Evolutionary conservation across 1,284 basidiomycete genomes (phyloP).

Genomic region (Schizophyllum commune): DNA sequence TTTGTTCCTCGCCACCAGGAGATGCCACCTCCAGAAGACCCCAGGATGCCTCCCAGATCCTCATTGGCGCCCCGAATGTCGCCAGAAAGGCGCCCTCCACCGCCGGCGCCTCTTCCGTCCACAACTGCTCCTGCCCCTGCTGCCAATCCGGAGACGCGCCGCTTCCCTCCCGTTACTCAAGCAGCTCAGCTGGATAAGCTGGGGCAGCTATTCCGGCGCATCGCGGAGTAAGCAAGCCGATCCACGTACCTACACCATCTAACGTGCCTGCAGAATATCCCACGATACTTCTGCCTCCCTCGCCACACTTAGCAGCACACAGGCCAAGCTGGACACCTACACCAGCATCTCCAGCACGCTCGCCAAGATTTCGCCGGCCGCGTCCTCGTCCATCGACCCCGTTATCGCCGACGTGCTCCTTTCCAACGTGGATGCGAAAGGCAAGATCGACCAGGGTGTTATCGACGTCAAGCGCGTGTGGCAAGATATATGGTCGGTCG

Average conservation of each 20-base stretch:
- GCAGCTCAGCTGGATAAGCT: conserved; percentile 9
- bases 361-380: conserved; percentile 32
- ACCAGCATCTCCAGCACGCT: conserved; percentile 39
- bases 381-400: conserved; percentile 32
- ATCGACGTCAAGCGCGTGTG: conserved; percentile 23
- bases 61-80: background rate
- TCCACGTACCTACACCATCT: conserved; percentile 2
- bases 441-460: conserved; percentile 27
- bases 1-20: background rate
- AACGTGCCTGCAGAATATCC: conserved; percentile 27
- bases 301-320: conserved; percentile 32
- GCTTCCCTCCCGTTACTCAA: background rate
- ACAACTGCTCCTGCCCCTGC: background rate
- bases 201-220: conserved; percentile 22
- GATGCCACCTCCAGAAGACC: background rate
- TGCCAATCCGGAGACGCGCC: background rate
- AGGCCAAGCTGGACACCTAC: conserved; percentile 34
- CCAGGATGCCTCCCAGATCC: background rate
- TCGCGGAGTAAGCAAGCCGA: conserved; percentile 32
- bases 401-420: conserved; percentile 35
- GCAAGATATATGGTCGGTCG: conserved; percentile 35
- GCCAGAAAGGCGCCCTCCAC: background rate
- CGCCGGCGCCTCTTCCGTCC: background rate
- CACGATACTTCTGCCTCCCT: conserved; percentile 34
- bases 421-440: conserved; percentile 34